Evolutionary conservation across 176 grass and related monocot genomes (phyloP).

Genomic region (Elymus sibiricus): DNA sequence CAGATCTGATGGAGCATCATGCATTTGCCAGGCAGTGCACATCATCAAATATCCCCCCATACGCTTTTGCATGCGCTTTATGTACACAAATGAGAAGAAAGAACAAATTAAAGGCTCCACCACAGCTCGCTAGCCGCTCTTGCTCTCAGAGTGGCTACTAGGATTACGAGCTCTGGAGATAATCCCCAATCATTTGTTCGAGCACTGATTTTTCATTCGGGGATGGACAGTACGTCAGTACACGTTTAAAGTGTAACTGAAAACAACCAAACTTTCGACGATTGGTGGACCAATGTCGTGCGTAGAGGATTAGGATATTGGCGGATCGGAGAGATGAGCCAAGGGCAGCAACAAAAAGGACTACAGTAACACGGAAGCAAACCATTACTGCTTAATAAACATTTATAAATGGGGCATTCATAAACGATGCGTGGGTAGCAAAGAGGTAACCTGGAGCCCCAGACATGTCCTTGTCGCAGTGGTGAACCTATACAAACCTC

Average conservation of each 20-base stretch:
- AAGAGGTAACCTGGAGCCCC: neutral
- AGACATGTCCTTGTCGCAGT: no score
- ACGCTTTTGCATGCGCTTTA: slow-evolving; percentile 21
- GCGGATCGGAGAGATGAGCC: neutral
- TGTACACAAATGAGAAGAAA: slow-evolving; percentile 1
- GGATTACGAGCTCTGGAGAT: neutral
- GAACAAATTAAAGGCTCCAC: neutral
- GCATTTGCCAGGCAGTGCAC: slow-evolving; percentile 27
- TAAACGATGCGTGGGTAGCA: no score
- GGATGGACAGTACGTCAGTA: neutral
- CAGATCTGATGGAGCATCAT: slow-evolving; percentile 40
- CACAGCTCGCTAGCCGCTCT: neutral
- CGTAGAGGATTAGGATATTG: neutral
- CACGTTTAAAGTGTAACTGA: neutral
- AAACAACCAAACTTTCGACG: neutral
- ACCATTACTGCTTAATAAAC: no score
- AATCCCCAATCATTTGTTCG: neutral
- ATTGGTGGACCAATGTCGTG: neutral
- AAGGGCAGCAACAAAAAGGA: neutral
- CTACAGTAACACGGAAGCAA: neutral
- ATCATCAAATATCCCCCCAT: slow-evolving; percentile 19
- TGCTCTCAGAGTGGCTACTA: neutral
- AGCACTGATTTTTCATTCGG: neutral
- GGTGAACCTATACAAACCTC: neutral
- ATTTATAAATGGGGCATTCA: no score